phyloP scores from a whole-genome alignment of 257 asterid genomes.

The Gardenia jasminoides region DNA sequence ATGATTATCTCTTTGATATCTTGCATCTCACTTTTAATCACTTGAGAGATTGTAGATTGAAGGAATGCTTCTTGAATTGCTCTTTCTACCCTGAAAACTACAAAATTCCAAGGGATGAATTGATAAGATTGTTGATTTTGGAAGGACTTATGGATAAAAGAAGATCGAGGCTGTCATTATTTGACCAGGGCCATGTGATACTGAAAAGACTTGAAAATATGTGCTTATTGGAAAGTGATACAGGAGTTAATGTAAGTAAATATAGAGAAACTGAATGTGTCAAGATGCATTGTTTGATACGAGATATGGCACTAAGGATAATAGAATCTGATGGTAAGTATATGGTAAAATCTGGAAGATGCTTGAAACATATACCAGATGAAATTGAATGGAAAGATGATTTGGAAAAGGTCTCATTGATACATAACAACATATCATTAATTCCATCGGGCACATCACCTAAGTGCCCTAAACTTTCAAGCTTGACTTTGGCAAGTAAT shows the following conservation, averaged over 20 bases:
- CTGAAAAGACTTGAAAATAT: slow-evolving; percentile 30
- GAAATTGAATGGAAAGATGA: no score
- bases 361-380: no score
- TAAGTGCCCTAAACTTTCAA: slow-evolving; percentile 19
- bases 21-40: not conserved
- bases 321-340: slow-evolving; percentile 4
- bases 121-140: slow-evolving; percentile 26
- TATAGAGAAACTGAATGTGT: slow-evolving; percentile 2
- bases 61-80: slow-evolving; percentile 10
- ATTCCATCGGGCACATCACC: slow-evolving; percentile 16
- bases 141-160: slow-evolving; percentile 32
- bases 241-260: no score
- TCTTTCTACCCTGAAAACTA: slow-evolving; percentile 34
- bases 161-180: slow-evolving; percentile 16
- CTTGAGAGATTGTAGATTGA: not conserved
- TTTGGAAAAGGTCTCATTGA: no score
- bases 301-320: slow-evolving; percentile 33
- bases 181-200: slow-evolving; percentile 32
- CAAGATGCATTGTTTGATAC: slow-evolving; percentile 36
- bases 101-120: slow-evolving; percentile 20
- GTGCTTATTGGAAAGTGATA: slow-evolving; percentile 21
- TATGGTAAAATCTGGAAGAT: slow-evolving; percentile 35
- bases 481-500: no score
- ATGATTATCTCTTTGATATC: not conserved
- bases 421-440: no score